Evolutionary conservation across 345 rosid genomes (phyloP), one percentile per base, ranked within the genome.

Genomic region (Litchi chinensis): DNA sequence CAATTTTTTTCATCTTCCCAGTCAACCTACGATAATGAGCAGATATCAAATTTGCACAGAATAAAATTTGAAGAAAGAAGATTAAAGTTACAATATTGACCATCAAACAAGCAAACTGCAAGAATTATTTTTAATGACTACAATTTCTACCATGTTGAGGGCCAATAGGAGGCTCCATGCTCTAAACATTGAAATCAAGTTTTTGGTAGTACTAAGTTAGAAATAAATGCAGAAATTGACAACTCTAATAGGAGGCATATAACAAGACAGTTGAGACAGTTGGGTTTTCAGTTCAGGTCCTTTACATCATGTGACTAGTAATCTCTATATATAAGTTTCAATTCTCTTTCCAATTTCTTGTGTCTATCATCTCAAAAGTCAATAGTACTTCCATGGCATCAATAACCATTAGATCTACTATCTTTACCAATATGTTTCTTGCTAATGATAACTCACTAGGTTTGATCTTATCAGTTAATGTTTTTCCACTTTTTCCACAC

Each of bases 1-100:
- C 99, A 95, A 77, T 67, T 84, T 86, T 89, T 91, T 84, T 96
- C 99, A 69, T 89, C 89, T 67, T 90, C 98, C 97, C 98, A 95
- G 28, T 91, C 93, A 86, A 96, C 92, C 98, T 95, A 80, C 60
- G 79, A 67, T 19, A 69, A 84, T 21, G 63, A 74, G 19, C 50
- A 62, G 37, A 64, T 67, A 70, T 72, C 52, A 84, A 63, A 75
- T 13, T 56, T 41, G 70, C 21, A 70, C 21, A 18, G 26, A 65
- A 52, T 41, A 18, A 75, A 50, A 28, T 19, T 10, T 6, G 12
- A 71, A 19, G 48, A 39, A 43, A 13, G 50, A 19, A 48, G 24
- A 16, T 24, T 10, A 15, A 43, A 5, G 59, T 54, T 54, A 10
- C 24, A 2, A 60, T 60, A 22, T 60, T 60, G 28, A 60, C 65